Evolutionary conservation across 495 filamentous ascomycete genomes (phyloP).

Genomic region (Ramalina peruviana): DNA sequence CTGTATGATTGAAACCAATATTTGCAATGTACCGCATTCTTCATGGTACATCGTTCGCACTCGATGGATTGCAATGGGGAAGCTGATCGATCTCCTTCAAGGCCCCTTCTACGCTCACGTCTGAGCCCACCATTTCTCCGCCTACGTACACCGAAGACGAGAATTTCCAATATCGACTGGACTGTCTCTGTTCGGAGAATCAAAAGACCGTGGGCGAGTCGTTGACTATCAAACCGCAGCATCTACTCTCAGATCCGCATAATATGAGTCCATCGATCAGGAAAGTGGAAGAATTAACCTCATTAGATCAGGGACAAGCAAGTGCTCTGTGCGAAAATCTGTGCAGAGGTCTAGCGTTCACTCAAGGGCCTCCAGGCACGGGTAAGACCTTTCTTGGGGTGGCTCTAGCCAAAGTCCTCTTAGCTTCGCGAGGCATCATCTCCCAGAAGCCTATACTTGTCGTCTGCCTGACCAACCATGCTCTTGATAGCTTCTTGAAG

Average conservation of each 20-base stretch:
- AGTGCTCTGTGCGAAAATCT: conserved; percentile 41
- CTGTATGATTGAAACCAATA: too few relatives aligned
- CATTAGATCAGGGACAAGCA: conserved; percentile 44
- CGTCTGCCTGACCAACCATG: conserved; percentile 53
- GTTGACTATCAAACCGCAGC: conserved; percentile 22
- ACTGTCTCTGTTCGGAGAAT: conserved; percentile 19
- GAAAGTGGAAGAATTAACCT: conserved; percentile 20
- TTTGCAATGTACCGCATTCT: too few relatives aligned
- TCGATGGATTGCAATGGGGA: too few relatives aligned
- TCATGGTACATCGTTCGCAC: too few relatives aligned
- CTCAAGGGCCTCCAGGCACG: conserved; percentile 66
- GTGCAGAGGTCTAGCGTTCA: conserved; percentile 39
- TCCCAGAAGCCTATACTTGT: conserved; percentile 46
- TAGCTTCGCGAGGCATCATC: conserved; percentile 35
- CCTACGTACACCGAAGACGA: conserved; percentile 32
- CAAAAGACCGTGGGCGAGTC: not conserved
- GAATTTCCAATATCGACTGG: conserved; percentile 32
- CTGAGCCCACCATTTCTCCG: conserved; percentile 19
- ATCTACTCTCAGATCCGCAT: not conserved
- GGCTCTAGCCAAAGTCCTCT: conserved; percentile 38
- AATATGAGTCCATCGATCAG: conserved; percentile 4
- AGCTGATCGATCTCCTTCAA: too few relatives aligned
- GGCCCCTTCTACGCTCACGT: conserved; percentile 23
- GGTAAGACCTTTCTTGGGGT: conserved; percentile 40
- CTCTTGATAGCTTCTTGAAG: conserved; percentile 49